phyloP scores from a whole-genome alignment of 495 filamentous ascomycete species.

The Trypethelium eluteriae region DNA sequence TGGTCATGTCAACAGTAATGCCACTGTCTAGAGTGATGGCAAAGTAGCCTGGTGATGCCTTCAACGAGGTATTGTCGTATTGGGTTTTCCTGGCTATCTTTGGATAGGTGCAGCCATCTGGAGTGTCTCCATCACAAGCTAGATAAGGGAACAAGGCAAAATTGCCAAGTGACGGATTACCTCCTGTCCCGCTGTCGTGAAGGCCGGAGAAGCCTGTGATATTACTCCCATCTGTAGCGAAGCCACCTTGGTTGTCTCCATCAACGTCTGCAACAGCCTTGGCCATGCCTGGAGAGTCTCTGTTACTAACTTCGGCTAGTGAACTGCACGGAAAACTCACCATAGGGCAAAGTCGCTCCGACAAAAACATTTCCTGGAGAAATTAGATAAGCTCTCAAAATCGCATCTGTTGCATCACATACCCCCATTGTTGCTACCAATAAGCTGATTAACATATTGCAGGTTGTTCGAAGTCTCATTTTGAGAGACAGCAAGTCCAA shows the following conservation, averaged over 20 bases:
- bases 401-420: constrained; percentile 28
- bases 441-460: constrained; percentile 34
- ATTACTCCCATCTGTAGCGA: constrained; percentile 53
- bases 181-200: constrained; percentile 19
- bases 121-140: constrained; percentile 53
- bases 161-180: constrained; percentile 50
- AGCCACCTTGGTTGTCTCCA: constrained; percentile 64
- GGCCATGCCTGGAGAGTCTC: constrained; percentile 43
- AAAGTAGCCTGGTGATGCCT: constrained; percentile 62
- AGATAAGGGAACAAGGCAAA: constrained; percentile 66
- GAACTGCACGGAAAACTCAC: constrained; percentile 22
- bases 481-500: constrained; percentile 20
- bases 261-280: constrained; percentile 69
- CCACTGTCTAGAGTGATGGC: constrained; percentile 51
- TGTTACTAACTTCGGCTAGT: neutral
- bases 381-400: constrained; percentile 19
- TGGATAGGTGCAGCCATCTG: constrained; percentile 58
- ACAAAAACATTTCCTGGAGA: constrained; percentile 60
- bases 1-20: constrained; percentile 61
- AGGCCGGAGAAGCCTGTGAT: constrained; percentile 63
- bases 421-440: constrained; percentile 35
- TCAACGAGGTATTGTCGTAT: constrained; percentile 45
- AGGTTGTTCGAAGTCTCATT: constrained; percentile 20
- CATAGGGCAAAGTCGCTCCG: constrained; percentile 66
- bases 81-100: constrained; percentile 42